These are phyloP conservation scores for Dioscorea dumetorum DNA, from an alignment of 106 monocot genomes.

Conservation along the genomic window DNA sequence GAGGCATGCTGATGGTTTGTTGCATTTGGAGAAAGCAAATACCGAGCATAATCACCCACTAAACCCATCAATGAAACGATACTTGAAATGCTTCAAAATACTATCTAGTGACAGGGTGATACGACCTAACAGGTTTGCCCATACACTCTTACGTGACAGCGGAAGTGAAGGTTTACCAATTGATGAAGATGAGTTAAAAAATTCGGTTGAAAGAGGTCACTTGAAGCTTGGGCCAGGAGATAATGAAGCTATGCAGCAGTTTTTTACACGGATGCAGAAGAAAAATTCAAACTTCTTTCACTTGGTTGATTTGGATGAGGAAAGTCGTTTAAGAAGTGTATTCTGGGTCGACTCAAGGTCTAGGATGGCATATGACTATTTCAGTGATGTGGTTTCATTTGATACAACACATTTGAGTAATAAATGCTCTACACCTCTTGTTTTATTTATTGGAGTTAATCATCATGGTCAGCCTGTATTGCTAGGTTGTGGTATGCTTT, in stretches of 20 bases:
- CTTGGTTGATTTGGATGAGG: conserved; percentile 37
- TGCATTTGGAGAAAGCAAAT: conserved; percentile 43
- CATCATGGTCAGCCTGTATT: conserved; percentile 48
- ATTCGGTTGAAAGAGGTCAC: conserved; percentile 27
- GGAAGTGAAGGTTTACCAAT: conserved; percentile 18
- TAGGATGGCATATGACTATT: conserved; percentile 36
- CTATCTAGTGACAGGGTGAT: conserved; percentile 19
- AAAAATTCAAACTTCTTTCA: conserved; percentile 49
- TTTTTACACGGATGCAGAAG: conserved; percentile 38
- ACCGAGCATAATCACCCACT: conserved; percentile 48
- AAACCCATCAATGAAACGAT: conserved; percentile 25
- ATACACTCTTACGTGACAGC: conserved; percentile 4
- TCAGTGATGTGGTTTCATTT: conserved; percentile 36
- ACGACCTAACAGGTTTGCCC: conserved; percentile 17
- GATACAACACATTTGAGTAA: conserved; percentile 37
- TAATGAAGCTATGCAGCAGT: conserved; percentile 28
- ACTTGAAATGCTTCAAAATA: conserved; percentile 37
- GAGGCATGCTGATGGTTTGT: conserved; percentile 39
- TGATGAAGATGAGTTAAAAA: conserved; percentile 21
- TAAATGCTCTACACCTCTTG: conserved; percentile 33
- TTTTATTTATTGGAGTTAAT: conserved; percentile 38
- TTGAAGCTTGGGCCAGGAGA: conserved; percentile 35
- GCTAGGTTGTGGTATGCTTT: conserved; percentile 46
- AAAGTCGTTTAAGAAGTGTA: conserved; percentile 50
- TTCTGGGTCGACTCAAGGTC: conserved; percentile 55